A percentile compares a stretch with the other conserved stretches of the same genome.
phyloP scores from a whole-genome alignment of 2,329 filamentous ascomycete species.

The Pestalotiopsis fici region DNA sequence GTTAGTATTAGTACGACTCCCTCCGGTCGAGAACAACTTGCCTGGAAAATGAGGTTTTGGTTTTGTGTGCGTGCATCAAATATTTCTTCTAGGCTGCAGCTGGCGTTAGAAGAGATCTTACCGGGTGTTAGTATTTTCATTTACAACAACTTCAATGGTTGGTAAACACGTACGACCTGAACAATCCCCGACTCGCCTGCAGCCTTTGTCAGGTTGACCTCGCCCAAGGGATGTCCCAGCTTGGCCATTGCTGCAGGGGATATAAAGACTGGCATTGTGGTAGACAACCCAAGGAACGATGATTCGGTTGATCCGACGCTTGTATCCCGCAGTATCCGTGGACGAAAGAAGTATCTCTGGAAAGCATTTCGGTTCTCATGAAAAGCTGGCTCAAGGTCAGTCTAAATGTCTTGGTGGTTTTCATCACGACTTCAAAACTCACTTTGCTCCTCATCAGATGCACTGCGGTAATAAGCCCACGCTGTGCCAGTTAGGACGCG shows the following conservation, averaged over 20 bases:
- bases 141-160: neutral
- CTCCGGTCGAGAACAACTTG: neutral
- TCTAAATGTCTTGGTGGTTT: neutral
- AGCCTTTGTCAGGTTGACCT: slow-evolving; percentile 1
- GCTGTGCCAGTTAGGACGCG: neutral
- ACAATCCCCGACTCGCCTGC: neutral
- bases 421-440: neutral
- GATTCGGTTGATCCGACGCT: neutral
- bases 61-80: neutral
- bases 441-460: slow-evolving; percentile 2
- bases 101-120: slow-evolving; percentile 1
- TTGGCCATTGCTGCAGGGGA: slow-evolving; percentile 1
- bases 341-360: neutral
- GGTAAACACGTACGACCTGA: neutral
- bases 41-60: neutral
- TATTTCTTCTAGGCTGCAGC: neutral
- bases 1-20: neutral
- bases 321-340: neutral
- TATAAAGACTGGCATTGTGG: slow-evolving; percentile 1
- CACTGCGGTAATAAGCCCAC: slow-evolving; percentile 1
- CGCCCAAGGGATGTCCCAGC: neutral
- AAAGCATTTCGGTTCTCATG: neutral
- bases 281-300: neutral
- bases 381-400: neutral
- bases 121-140: neutral